Percentiles rank a stretch among this genome's conserved stretches.
Conservation (phyloP, 352 stramenopile genomes). For the Plasmopara viticola region DNA sequence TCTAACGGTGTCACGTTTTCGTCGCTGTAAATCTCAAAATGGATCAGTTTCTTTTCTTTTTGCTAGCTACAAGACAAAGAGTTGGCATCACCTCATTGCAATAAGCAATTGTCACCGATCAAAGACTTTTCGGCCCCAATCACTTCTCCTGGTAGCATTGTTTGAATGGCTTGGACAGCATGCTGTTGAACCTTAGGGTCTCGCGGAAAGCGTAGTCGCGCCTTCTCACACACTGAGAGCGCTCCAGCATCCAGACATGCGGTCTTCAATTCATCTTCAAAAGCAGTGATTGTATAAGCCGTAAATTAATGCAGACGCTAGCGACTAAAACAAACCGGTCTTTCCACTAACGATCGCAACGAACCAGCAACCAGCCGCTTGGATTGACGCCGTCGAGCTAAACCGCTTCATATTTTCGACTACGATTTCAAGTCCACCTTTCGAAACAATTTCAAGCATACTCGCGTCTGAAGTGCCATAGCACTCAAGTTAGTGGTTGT, state of each 20-base stretch:
- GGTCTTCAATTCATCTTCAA: conserved; percentile 38
- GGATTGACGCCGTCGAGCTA: conserved; percentile 26
- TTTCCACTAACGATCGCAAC: conserved; percentile 27
- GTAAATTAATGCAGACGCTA: background rate
- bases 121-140: too few species aligned
- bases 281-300: conserved; percentile 1
- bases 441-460: conserved; percentile 50
- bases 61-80: too few species aligned
- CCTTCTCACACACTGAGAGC: conserved; percentile 46
- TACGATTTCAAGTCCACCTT: conserved; percentile 43
- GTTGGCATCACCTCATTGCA: background rate
- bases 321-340: conserved; percentile 16
- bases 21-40: too few species aligned
- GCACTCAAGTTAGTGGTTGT: background rate
- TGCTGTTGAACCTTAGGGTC: conserved; percentile 43
- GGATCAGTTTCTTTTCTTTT: too few species aligned
- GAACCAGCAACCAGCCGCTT: conserved; percentile 32
- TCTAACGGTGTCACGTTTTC: too few species aligned
- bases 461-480: conserved; percentile 33
- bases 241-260: conserved; percentile 45
- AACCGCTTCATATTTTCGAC: conserved; percentile 36
- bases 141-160: conserved; percentile 23
- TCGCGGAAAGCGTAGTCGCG: conserved; percentile 33
- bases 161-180: conserved; percentile 38
- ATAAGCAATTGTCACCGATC: too few species aligned